Conservation (phyloP, 1,139 yeast genomes). For the Kodamaea fungicola region DNA sequence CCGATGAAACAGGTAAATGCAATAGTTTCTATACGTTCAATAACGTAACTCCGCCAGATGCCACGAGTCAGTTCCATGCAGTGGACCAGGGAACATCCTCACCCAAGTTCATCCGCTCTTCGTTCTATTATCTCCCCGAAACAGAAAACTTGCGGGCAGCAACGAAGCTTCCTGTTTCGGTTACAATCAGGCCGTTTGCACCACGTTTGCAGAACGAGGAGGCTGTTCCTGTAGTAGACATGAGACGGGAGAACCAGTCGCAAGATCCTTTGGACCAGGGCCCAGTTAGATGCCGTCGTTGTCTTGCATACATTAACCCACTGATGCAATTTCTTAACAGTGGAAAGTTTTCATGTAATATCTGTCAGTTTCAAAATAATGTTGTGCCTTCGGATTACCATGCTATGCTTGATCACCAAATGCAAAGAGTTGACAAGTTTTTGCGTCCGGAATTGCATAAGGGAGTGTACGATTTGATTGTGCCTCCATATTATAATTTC, state of each 20-base stretch:
- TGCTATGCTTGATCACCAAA: constrained; percentile 57
- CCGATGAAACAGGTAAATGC: constrained; percentile 17
- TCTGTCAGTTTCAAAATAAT: constrained; percentile 75
- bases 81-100: constrained; percentile 83
- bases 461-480: constrained; percentile 85
- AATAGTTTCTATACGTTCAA: constrained; percentile 65
- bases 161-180: constrained; percentile 77
- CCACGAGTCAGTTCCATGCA: constrained; percentile 68
- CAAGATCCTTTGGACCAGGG: constrained; percentile 39
- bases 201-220: constrained; percentile 46
- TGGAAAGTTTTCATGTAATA: constrained; percentile 73
- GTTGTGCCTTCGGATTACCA: constrained; percentile 65
- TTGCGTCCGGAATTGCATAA: constrained; percentile 71
- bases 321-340: constrained; percentile 69
- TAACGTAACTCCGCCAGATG: constrained; percentile 76
- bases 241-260: constrained; percentile 31
- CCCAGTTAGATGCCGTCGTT: constrained; percentile 87
- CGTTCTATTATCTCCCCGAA: constrained; percentile 83
- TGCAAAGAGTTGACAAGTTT: constrained; percentile 58
- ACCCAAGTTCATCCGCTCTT: constrained; percentile 72
- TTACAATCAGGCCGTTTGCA: constrained; percentile 84
- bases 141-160: constrained; percentile 66
- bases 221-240: constrained; percentile 67
- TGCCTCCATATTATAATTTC: constrained; percentile 69
- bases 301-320: constrained; percentile 88